Evolutionary conservation across 2,329 filamentous ascomycete genomes (phyloP).

Genomic region (Sclerotiophoma versabilis): DNA sequence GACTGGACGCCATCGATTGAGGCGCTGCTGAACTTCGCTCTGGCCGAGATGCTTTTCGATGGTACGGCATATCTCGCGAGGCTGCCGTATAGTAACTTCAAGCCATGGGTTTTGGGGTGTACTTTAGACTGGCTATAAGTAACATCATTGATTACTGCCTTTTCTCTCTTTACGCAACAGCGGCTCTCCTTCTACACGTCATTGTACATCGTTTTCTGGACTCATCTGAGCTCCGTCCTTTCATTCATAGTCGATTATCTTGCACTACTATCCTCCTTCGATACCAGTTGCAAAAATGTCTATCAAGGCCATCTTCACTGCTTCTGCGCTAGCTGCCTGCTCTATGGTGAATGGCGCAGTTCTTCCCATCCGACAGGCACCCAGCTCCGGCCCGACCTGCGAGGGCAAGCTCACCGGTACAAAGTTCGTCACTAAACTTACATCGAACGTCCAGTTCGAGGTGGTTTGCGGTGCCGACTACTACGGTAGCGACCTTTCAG

Average conservation of each 20-base stretch:
- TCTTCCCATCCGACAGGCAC: not conserved
- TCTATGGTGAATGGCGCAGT: not conserved
- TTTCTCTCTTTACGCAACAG: not conserved
- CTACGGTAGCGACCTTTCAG: not conserved
- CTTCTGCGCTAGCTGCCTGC: not conserved
- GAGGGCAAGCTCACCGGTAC: not conserved
- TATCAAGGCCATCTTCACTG: not conserved
- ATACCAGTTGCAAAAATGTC: not conserved
- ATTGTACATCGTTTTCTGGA: not conserved
- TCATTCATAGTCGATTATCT: not conserved
- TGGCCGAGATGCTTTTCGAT: not conserved
- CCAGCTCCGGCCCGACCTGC: not conserved
- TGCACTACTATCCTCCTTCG: not conserved
- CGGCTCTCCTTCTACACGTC: not conserved
- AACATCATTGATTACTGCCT: not conserved
- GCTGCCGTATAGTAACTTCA: not conserved
- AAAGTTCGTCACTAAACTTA: not conserved
- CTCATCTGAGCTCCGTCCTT: conserved; percentile 1
- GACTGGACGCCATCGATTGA: not conserved
- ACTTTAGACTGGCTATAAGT: not conserved
- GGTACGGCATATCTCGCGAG: not conserved
- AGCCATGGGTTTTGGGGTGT: not conserved
- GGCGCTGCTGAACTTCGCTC: conserved; percentile 2
- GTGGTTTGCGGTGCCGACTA: not conserved
- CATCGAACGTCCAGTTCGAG: not conserved